Percentiles rank a stretch among this genome's conserved stretches.
Evolutionary conservation across 192 early-diverging fungal species (phyloP).

Genomic region (Powellomyces hirtus): DNA sequence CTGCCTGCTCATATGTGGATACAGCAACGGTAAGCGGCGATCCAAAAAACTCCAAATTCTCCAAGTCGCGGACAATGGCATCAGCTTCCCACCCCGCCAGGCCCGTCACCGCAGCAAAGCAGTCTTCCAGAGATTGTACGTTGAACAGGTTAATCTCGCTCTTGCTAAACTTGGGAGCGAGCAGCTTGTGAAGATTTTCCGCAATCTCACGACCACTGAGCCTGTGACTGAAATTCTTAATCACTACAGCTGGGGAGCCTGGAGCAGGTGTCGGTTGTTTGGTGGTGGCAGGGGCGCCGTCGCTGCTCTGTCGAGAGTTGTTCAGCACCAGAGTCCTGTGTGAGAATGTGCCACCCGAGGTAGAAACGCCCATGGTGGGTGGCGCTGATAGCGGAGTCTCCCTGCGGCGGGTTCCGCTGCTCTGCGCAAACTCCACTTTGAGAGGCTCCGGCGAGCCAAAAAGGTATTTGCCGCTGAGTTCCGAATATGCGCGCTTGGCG

Average conservation of each 20-base stretch:
- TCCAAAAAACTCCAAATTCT: slow-evolving; percentile 20
- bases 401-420: neutral
- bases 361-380: neutral
- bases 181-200: slow-evolving; percentile 16
- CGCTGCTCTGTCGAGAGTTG: neutral
- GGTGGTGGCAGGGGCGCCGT: neutral
- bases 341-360: too few species aligned
- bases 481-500: slow-evolving; percentile 4
- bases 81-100: slow-evolving; percentile 14
- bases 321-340: neutral
- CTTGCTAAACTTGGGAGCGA: neutral
- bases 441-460: slow-evolving; percentile 21
- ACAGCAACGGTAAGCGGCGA: neutral
- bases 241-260: slow-evolving; percentile 11
- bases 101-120: slow-evolving; percentile 13
- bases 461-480: slow-evolving; percentile 3
- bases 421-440: slow-evolving; percentile 26
- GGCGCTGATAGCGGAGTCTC: neutral
- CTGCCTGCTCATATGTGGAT: neutral
- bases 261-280: neutral
- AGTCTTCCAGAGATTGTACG: slow-evolving; percentile 21
- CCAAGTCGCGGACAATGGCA: slow-evolving; percentile 6
- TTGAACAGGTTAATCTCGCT: slow-evolving; percentile 16
- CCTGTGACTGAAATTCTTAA: slow-evolving; percentile 23
- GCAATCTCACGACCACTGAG: slow-evolving; percentile 25